Evolutionary conservation across 345 rosid genomes (phyloP), one percentile per base, ranked within the genome.

Genomic region (Brassica incana): DNA sequence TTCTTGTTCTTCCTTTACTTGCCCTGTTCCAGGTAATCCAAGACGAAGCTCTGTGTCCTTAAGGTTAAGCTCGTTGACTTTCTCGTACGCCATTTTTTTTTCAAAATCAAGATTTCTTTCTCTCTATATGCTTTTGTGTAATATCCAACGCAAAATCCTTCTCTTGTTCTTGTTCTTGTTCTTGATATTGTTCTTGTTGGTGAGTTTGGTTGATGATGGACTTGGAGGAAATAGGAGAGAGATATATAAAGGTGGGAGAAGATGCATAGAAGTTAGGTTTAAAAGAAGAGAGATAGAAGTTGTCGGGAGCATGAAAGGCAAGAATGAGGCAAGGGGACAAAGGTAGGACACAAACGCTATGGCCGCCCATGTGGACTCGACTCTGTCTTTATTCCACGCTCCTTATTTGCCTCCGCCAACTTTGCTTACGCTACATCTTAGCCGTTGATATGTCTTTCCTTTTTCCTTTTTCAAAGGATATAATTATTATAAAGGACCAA

Each of bases 11-110:
- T 89, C 36, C 7, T 11, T 86, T 10, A 14, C 73, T 63, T 85
- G 77, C 58, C 72, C 85, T 2, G 89, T 85, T 64, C 99, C 99
- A 0, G 99, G 99, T 80, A 91, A 82, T 36, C 98, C 98, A 67
- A 95, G 84, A 71, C 97, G 85, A 2, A 95, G 92, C 87, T 94
- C 97, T 4, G 98, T 94, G 4, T 89, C 98, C 86, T 86, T 88
- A 38, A 92, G 85, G 84, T 91, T 90, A 56, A 90, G 87, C 77
- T 84, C 94, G 77, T 83, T 85, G 59, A 81, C 77, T 81, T 81
- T 76, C 83, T 88, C 84, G 67, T 75, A 85, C 2, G 76, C 83
- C 77, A 83, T 82, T 66, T 14, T 18, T 56, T 56, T 35, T 74
- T 74, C 8, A 56, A 6, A 6, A 63, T 69, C 71, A 33, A 63